Evolutionary conservation across 2,329 filamentous ascomycete genomes (phyloP).

Genomic region (Mycogone perniciosa): DNA sequence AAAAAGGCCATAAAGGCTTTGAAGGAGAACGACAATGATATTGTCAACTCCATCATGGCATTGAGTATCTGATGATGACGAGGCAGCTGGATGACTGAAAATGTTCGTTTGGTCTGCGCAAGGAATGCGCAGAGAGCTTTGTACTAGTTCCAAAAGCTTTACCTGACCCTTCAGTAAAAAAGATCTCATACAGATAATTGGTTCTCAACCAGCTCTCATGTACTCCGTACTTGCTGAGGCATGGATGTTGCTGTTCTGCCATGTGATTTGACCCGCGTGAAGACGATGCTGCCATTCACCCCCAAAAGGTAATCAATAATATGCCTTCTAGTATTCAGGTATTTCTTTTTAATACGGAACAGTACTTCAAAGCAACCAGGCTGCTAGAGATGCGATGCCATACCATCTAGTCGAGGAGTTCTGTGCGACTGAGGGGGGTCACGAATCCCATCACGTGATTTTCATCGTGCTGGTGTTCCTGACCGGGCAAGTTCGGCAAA

Average conservation of each 20-base stretch:
- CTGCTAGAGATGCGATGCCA: no score
- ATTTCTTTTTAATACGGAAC: no score
- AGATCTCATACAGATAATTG: neutral
- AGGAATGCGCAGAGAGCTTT: conserved; percentile 22
- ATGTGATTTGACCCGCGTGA: neutral
- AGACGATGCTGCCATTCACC: no score
- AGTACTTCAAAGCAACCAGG: no score
- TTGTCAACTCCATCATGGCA: conserved; percentile 99
- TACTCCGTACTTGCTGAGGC: neutral
- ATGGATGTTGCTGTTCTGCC: neutral
- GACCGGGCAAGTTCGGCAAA: conserved; percentile 37
- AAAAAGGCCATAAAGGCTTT: conserved; percentile 99
- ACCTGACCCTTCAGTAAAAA: conserved; percentile 5
- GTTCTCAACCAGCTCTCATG: neutral
- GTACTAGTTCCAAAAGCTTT: conserved; percentile 22
- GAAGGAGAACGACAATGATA: conserved; percentile 99
- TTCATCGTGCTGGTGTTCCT: conserved; percentile 21
- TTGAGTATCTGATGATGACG: conserved; percentile 62
- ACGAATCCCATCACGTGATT: conserved; percentile 27
- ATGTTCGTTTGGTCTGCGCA: conserved; percentile 22
- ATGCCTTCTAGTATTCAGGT: no score
- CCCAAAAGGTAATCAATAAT: no score
- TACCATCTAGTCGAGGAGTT: neutral
- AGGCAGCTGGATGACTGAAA: conserved; percentile 15
- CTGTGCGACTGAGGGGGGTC: neutral